These are phyloP conservation scores for Fusarium mundagurra DNA, from an alignment of 2,329 filamentous ascomycete genomes.

Conservation along the genomic window DNA sequence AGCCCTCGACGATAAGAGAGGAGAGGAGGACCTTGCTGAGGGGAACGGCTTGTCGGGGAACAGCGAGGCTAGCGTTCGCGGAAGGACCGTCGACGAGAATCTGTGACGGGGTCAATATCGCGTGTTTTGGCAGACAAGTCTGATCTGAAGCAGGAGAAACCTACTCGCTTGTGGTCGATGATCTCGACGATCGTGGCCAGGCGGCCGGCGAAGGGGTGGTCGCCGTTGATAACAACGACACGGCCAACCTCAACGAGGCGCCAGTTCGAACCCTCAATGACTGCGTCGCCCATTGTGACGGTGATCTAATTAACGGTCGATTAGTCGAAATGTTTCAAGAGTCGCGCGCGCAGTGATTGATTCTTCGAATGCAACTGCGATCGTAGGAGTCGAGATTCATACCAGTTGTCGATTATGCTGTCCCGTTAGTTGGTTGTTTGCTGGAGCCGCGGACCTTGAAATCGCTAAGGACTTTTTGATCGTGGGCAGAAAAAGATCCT, in stretches of 20 bases:
- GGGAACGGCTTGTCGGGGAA: constrained; percentile 86
- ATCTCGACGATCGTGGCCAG: constrained; percentile 98
- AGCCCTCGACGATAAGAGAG: constrained; percentile 84
- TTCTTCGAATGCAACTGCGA: constrained; percentile 38
- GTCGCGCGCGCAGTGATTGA: constrained; percentile 39
- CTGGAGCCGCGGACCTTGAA: constrained; percentile 50
- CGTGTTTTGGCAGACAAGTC: constrained; percentile 4
- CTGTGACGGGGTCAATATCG: constrained; percentile 59
- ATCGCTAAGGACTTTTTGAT: constrained; percentile 55
- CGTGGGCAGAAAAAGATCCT: constrained; percentile 52
- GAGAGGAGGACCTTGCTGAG: constrained; percentile 89
- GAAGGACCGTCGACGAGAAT: constrained; percentile 96
- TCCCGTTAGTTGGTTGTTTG: constrained; percentile 52
- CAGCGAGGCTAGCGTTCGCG: constrained; percentile 78
- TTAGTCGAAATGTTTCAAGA: constrained; percentile 47
- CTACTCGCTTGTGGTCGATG: constrained; percentile 99
- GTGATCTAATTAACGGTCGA: constrained; percentile 58
- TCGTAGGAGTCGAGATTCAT: constrained; percentile 47
- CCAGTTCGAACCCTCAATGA: constrained; percentile 85
- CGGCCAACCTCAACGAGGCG: constrained; percentile 99
- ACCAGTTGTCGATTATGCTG: constrained; percentile 53
- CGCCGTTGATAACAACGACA: constrained; percentile 86
- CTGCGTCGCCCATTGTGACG: constrained; percentile 83
- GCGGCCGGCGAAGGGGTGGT: constrained; percentile 83
- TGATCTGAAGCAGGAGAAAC: constrained; percentile 55